phyloP scores from a whole-genome alignment of 2,329 filamentous ascomycete genomes.

The Penicillium griseofulvum region DNA sequence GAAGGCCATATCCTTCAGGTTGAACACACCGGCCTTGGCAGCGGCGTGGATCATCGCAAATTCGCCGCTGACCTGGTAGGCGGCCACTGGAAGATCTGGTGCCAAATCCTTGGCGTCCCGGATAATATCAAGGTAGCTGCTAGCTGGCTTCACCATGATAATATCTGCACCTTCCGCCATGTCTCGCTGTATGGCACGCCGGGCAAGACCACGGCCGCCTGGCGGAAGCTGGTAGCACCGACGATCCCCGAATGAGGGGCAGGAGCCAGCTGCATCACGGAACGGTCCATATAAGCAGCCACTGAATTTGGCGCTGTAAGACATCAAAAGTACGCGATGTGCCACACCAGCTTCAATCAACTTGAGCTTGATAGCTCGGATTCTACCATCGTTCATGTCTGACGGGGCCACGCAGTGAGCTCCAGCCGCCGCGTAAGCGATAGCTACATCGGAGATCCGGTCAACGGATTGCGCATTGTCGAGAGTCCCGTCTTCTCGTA shows the following conservation, averaged over 20 bases:
- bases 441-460: constrained; percentile 93
- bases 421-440: constrained; percentile 92
- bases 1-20: constrained; percentile 89
- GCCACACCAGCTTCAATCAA: constrained; percentile 92
- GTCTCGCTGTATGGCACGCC: constrained; percentile 84
- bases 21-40: constrained; percentile 94
- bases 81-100: constrained; percentile 85
- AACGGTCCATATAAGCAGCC: constrained; percentile 96
- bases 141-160: constrained; percentile 98
- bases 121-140: constrained; percentile 95
- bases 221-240: constrained; percentile 96
- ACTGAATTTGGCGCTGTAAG: constrained; percentile 96
- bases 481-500: constrained; percentile 85
- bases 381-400: constrained; percentile 98
- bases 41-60: constrained; percentile 97
- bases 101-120: constrained; percentile 94
- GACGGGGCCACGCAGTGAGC: constrained; percentile 96
- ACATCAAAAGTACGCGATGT: constrained; percentile 91
- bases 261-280: constrained; percentile 89
- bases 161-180: constrained; percentile 93
- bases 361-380: constrained; percentile 96
- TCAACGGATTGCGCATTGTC: constrained; percentile 94
- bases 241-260: constrained; percentile 88
- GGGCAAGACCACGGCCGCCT: constrained; percentile 84
- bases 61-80: constrained; percentile 96